Percentiles rank a stretch among this genome's conserved stretches.
These are phyloP conservation scores for Globisporangium camurandrum DNA, from an alignment of 352 stramenopile species.

Conservation along the genomic window DNA sequence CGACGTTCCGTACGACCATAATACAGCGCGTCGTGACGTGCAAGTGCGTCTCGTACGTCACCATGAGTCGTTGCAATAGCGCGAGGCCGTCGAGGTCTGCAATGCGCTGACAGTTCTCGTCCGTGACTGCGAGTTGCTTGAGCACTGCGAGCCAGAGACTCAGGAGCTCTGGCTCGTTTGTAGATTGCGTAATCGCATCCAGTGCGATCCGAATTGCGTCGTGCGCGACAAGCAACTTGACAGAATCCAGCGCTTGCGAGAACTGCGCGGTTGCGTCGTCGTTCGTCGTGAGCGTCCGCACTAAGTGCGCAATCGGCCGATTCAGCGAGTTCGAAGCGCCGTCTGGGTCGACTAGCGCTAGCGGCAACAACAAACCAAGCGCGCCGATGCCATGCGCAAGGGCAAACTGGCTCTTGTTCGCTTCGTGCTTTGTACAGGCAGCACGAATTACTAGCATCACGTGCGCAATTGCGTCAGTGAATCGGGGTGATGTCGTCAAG, in stretches of 20 bases:
- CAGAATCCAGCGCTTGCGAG: conserved; percentile 60
- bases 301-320: conserved; percentile 37
- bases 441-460: conserved; percentile 31
- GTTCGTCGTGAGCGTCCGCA: conserved; percentile 63
- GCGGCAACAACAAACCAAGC: conserved; percentile 23
- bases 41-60: conserved; percentile 36
- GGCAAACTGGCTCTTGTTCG: conserved; percentile 57
- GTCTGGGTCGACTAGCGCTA: conserved; percentile 19
- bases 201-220: conserved; percentile 22
- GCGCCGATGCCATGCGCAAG: conserved; percentile 38
- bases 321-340: conserved; percentile 15
- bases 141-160: conserved; percentile 57
- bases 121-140: conserved; percentile 70
- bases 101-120: conserved; percentile 71
- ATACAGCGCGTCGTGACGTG: conserved; percentile 55
- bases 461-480: background rate
- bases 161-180: conserved; percentile 30
- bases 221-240: conserved; percentile 49
- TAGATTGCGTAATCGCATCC: conserved; percentile 13
- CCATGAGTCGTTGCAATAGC: conserved; percentile 48
- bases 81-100: conserved; percentile 46
- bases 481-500: background rate
- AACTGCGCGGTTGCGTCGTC: conserved; percentile 60
- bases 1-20: conserved; percentile 65
- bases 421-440: conserved; percentile 52